These are phyloP conservation scores for Cryptosporidium canis DNA, from an alignment of 169 alveolate genomes.

Conservation along the genomic window DNA sequence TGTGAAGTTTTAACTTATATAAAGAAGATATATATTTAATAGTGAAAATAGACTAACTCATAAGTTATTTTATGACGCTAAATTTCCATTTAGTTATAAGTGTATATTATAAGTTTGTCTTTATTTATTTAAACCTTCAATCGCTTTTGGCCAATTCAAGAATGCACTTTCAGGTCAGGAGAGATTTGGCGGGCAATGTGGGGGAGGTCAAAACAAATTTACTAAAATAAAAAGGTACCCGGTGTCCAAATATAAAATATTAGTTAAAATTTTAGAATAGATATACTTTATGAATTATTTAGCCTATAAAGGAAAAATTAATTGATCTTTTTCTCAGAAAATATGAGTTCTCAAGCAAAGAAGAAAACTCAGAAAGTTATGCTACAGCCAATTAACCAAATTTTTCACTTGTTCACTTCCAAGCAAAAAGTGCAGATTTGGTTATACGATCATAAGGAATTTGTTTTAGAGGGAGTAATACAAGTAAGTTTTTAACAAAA, in stretches of 20 bases:
- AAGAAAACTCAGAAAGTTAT: slow-evolving; percentile 76
- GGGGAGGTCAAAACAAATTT: not conserved
- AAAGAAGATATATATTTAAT: no score
- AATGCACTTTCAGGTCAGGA: not conserved
- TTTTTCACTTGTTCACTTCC: slow-evolving; percentile 91
- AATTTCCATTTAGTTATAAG: no score
- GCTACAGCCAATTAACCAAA: slow-evolving; percentile 86
- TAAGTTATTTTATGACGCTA: no score
- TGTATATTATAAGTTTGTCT: no score
- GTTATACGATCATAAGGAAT: slow-evolving; percentile 91
- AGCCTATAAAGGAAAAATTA: not conserved
- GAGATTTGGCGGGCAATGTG: not conserved
- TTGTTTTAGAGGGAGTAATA: slow-evolving; percentile 91
- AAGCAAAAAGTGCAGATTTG: slow-evolving; percentile 93
- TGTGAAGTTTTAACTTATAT: no score
- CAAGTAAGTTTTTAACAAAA: slow-evolving; percentile 77
- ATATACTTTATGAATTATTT: not conserved
- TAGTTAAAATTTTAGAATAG: not conserved
- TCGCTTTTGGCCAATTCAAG: not conserved
- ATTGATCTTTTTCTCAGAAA: not conserved
- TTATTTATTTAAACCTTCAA: not conserved
- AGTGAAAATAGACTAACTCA: no score
- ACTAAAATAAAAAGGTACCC: not conserved
- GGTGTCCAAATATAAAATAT: not conserved
- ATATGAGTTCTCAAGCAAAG: slow-evolving; percentile 37